Evolutionary conservation across 306 rosid genomes (phyloP).

Genomic region (Potentilla sterilis): DNA sequence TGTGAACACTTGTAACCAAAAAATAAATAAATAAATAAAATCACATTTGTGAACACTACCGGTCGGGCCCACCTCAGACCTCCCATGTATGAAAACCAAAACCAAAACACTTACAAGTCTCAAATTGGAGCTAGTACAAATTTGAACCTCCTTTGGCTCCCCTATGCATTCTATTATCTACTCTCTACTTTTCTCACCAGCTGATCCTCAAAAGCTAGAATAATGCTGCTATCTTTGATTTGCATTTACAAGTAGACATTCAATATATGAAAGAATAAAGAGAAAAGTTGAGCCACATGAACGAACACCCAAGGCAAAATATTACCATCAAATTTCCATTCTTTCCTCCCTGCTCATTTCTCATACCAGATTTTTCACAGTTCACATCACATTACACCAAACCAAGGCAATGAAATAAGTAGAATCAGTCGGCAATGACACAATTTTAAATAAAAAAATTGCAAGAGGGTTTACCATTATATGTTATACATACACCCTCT

Average conservation of each 20-base stretch:
- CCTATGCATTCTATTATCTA: conserved; percentile 3
- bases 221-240: not conserved
- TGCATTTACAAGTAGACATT: conserved; percentile 8
- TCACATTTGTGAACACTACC: too few species aligned
- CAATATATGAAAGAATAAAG: conserved; percentile 11
- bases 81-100: not conserved
- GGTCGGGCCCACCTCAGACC: conserved; percentile 28
- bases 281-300: conserved; percentile 16
- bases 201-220: not conserved
- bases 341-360: not conserved
- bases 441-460: conserved; percentile 26
- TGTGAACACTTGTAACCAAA: too few species aligned
- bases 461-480: conserved; percentile 31
- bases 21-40: too few species aligned
- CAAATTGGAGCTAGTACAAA: conserved; percentile 26
- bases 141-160: conserved; percentile 32
- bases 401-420: conserved; percentile 14
- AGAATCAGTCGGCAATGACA: conserved; percentile 13
- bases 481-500: conserved; percentile 46
- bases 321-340: not conserved
- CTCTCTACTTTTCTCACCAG: conserved; percentile 1
- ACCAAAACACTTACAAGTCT: conserved; percentile 25
- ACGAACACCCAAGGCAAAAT: not conserved
- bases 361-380: not conserved
- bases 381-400: conserved; percentile 15